Evolutionary conservation across 2,329 filamentous ascomycete genomes (phyloP).

Genomic region (Sphaerulina musiva): DNA sequence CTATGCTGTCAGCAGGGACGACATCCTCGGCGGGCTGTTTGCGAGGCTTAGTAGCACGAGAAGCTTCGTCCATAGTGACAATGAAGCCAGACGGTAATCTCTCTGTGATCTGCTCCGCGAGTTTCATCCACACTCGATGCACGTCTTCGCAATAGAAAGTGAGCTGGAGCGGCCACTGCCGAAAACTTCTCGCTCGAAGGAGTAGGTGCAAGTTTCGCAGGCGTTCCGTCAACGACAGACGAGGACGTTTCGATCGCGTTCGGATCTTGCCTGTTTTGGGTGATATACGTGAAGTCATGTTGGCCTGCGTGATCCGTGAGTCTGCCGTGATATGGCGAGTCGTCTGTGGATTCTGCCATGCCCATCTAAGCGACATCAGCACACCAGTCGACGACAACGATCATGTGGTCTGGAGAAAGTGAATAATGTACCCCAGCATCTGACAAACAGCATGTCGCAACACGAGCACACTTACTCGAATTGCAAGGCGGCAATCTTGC

Average conservation of each 20-base stretch:
- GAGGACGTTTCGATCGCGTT: slow-evolving; percentile 51
- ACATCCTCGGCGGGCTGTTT: slow-evolving; percentile 2
- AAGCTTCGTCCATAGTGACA: slow-evolving; percentile 35
- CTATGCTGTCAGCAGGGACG: slow-evolving; percentile 14
- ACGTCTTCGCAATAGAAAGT: slow-evolving; percentile 72
- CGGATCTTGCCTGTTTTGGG: slow-evolving; percentile 37
- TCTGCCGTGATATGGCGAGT: slow-evolving; percentile 68
- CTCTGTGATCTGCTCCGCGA: slow-evolving; percentile 47
- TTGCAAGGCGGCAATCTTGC: slow-evolving; percentile 77
- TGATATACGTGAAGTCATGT: slow-evolving; percentile 31
- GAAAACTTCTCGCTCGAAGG: slow-evolving; percentile 71
- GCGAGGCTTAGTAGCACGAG: slow-evolving; percentile 8
- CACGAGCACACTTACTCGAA: slow-evolving; percentile 64
- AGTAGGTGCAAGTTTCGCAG: slow-evolving; percentile 77
- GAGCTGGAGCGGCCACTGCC: slow-evolving; percentile 71
- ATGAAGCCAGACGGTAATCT: slow-evolving; percentile 44
- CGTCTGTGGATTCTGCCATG: slow-evolving; percentile 76
- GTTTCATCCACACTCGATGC: slow-evolving; percentile 59
- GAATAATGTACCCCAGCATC: background rate
- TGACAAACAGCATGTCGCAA: background rate
- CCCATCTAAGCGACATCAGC: slow-evolving; percentile 58
- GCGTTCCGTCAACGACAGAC: slow-evolving; percentile 58
- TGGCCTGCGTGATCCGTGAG: slow-evolving; percentile 51
- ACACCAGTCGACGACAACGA: background rate
- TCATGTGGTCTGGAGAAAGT: background rate